Conservation (phyloP, 148 eudicot genomes). For the Rheum nobile region DNA sequence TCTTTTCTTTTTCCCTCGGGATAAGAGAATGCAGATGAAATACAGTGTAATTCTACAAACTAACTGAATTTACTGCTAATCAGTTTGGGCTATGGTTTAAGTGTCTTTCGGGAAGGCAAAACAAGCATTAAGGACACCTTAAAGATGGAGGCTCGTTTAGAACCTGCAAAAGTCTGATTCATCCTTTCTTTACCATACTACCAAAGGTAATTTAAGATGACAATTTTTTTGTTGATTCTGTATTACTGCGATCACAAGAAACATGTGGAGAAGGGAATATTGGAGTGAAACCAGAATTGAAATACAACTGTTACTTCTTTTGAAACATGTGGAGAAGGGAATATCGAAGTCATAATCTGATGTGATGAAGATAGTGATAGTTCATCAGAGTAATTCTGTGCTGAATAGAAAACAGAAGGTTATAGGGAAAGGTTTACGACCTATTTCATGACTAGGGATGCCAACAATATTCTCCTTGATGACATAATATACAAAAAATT, state of each 20-base stretch:
- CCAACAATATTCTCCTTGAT: too few species aligned
- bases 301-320: too few species aligned
- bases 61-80: conserved; percentile 13
- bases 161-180: conserved; percentile 25
- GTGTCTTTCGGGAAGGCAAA: conserved; percentile 61
- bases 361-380: too few species aligned
- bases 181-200: not conserved
- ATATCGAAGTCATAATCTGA: too few species aligned
- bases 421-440: too few species aligned
- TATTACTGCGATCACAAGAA: conserved; percentile 22
- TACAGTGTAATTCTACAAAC: not conserved
- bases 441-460: too few species aligned
- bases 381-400: too few species aligned
- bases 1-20: not conserved
- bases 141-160: conserved; percentile 40
- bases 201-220: not conserved
- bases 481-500: too few species aligned
- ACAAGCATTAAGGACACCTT: conserved; percentile 28
- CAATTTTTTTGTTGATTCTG: not conserved
- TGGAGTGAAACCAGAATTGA: conserved; percentile 33
- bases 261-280: conserved; percentile 16
- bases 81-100: conserved; percentile 83
- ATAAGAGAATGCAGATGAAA: not conserved
- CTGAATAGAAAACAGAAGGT: too few species aligned
- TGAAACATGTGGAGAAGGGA: too few species aligned